Conservation (phyloP, 495 filamentous ascomycete genomes). For the Lindgomyces ingoldianus region DNA sequence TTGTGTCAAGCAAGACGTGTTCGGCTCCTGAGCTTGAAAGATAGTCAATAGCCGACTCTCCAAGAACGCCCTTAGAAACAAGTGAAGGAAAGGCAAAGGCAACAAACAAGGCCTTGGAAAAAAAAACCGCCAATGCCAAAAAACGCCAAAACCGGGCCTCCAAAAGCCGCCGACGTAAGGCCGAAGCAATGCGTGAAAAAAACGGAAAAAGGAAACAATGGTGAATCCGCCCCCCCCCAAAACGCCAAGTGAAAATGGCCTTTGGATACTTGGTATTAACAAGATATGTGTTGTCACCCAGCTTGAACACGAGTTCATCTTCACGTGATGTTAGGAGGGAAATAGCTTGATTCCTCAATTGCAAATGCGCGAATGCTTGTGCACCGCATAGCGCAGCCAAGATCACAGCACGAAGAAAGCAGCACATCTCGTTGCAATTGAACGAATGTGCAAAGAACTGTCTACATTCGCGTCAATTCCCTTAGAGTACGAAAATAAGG, state of each 20-base stretch:
- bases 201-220: neutral
- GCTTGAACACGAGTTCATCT: constrained; percentile 28
- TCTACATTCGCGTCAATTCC: neutral
- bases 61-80: too few species aligned
- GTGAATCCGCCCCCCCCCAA: neutral
- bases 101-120: too few species aligned
- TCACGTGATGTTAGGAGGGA: neutral
- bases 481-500: neutral
- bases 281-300: constrained; percentile 37
- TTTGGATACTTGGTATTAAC: constrained; percentile 36
- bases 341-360: neutral
- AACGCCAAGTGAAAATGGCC: constrained; percentile 7
- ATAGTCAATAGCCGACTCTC: too few species aligned
- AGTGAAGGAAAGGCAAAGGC: too few species aligned
- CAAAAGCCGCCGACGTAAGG: too few species aligned
- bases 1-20: too few species aligned
- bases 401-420: neutral
- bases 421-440: neutral
- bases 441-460: neutral
- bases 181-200: constrained; percentile 35
- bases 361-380: neutral
- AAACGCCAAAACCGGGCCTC: too few species aligned
- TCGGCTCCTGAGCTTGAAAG: constrained; percentile 15
- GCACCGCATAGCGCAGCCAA: neutral
- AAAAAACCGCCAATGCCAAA: too few species aligned